Conservation (phyloP, 139 green algal species). For the Klebsormidium nitens region DNA sequence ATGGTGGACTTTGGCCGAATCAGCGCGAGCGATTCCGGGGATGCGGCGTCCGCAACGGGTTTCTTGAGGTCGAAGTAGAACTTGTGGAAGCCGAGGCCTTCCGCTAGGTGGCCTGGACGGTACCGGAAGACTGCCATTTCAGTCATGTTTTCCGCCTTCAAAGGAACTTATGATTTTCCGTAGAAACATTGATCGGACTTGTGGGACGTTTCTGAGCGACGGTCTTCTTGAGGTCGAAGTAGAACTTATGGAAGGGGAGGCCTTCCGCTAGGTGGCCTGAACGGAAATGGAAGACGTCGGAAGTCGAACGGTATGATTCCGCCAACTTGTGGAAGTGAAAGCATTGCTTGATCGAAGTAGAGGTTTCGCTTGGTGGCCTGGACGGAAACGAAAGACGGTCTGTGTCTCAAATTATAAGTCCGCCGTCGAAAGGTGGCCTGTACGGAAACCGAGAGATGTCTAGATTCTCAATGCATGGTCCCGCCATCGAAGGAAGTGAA, state of each 20-base stretch:
- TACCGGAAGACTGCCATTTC: not conserved
- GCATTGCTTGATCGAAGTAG: not conserved
- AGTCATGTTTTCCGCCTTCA: not conserved
- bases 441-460: no score
- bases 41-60: no score
- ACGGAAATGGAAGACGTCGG: no score
- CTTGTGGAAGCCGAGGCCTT: slow-evolving; percentile 35
- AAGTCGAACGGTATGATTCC: no score
- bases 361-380: not conserved
- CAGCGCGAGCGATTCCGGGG: no score
- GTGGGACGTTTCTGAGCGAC: not conserved
- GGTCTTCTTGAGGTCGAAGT: slow-evolving; percentile 30
- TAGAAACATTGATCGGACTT: no score
- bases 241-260: slow-evolving; percentile 36
- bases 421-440: no score
- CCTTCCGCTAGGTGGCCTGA: slow-evolving; percentile 37
- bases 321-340: no score
- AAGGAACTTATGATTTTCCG: not conserved
- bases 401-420: no score
- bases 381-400: no score
- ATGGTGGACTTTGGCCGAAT: slow-evolving; percentile 24
- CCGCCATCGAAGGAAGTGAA: no score
- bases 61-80: slow-evolving; percentile 44
- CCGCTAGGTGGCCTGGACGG: slow-evolving; percentile 11
- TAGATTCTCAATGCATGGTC: no score